Conservation (phyloP, 2,329 filamentous ascomycete genomes). For the Mariannaea sp. region DNA sequence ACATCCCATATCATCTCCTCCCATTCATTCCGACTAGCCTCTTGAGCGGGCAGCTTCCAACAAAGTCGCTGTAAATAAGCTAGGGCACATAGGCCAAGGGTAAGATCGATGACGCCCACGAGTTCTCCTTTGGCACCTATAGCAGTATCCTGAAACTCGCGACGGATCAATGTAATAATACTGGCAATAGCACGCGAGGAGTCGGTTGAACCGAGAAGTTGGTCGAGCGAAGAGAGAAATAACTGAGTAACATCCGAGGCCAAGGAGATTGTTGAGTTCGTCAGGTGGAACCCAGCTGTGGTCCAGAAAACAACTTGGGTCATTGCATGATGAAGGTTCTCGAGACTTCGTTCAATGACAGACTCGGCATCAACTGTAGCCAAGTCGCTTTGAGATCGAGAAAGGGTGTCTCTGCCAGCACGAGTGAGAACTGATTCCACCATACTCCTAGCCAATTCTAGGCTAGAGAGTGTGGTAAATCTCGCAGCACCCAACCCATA, state of each 20-base stretch:
- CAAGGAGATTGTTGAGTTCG: conserved; percentile 58
- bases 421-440: conserved; percentile 59
- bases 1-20: conserved; percentile 70
- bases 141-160: conserved; percentile 67
- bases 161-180: conserved; percentile 66
- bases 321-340: conserved; percentile 61
- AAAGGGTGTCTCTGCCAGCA: conserved; percentile 56
- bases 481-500: conserved; percentile 59
- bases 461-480: conserved; percentile 60
- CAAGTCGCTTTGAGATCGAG: conserved; percentile 51
- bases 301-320: conserved; percentile 65
- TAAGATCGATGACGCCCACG: conserved; percentile 64
- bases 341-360: conserved; percentile 60
- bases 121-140: conserved; percentile 63
- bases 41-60: conserved; percentile 55
- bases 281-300: conserved; percentile 63
- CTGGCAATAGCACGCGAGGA: conserved; percentile 69
- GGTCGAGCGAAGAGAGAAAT: conserved; percentile 63
- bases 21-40: conserved; percentile 50
- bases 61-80: conserved; percentile 66
- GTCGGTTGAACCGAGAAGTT: conserved; percentile 71
- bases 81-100: conserved; percentile 63
- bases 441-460: conserved; percentile 60
- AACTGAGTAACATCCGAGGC: conserved; percentile 62
- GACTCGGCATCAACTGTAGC: conserved; percentile 59